Evolutionary conservation across 805 yeast genomes (phyloP), one percentile per base, ranked within the genome.

Genomic region (Dipodascus albidus): DNA sequence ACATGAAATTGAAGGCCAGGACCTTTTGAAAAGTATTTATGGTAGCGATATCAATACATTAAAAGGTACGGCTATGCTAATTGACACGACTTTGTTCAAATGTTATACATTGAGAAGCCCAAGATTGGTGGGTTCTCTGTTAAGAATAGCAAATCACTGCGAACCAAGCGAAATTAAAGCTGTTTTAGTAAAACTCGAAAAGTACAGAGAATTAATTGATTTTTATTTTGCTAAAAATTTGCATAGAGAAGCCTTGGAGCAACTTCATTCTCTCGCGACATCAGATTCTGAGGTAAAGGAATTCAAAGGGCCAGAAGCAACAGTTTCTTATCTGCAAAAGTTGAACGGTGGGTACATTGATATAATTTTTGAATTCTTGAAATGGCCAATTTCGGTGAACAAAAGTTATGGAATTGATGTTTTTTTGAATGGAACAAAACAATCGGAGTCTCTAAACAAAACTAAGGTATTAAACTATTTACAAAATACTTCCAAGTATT

Each of bases 21-120:
- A 31, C 50, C 23, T 60, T 49, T 44, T 38, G n/a, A 38, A 38
- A 19, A 38, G 14, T 38, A 19, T 38, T 14, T 38, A 38, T 38
- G 44, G 44, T 38, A 6, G 20, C n/a, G 44, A 38, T 38, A n/a
- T 17, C 3, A 17, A 14, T 14, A 6, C 44, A 6, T 14, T 67
- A 14, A 58, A 60, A 2, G 61, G 65, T 1, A 62, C 69, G 6
- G 76, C 78, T 0, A 62, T 61, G 3, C 55, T 76, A 1, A 77
- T 93, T 1, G 99, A 91, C 62, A 85, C 96, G 0, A 75, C 87
- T 0, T 71, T 93, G 19, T 87, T 91, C 61, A 73, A 79, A 51
- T 79, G 93, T 55, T 91, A 93, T 63, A 71, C 81, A 54, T 64
- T 80, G n/a, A 78, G 79, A 27, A 79, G 80, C 53, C 85, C 87